Conservation (phyloP, 2,329 filamentous ascomycete species). For the Xylaria sp. region DNA sequence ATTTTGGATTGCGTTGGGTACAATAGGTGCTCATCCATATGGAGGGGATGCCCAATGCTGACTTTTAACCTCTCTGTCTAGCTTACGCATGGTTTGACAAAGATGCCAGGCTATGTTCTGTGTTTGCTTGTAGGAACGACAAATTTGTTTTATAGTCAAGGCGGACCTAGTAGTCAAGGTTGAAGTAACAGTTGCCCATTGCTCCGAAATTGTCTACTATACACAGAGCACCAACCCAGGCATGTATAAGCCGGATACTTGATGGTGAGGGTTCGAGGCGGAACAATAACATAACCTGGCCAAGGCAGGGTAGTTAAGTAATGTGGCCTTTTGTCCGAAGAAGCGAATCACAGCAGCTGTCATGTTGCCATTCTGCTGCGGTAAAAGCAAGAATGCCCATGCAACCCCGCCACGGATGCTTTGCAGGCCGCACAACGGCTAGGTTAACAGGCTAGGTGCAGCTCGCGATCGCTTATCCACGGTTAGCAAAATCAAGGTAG, state of each 20-base stretch:
- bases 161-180: no score
- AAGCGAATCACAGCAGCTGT: conserved; percentile 5
- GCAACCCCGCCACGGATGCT: conserved; percentile 1
- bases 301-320: background rate
- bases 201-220: no score
- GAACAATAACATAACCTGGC: background rate
- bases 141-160: no score
- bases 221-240: no score
- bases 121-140: no score
- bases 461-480: background rate
- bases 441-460: background rate
- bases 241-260: no score
- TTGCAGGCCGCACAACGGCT: background rate
- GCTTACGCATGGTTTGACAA: no score
- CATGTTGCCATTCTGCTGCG: conserved; percentile 9
- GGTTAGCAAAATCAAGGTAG: background rate
- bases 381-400: background rate
- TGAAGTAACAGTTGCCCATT: no score
- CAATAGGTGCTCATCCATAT: background rate
- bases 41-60: no score
- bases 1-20: background rate
- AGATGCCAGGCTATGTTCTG: no score
- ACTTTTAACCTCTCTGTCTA: no score
- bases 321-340: conserved; percentile 17
- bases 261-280: background rate